Conservation (phyloP, 768 basidiomycete genomes). For the Trametopsis cervina region DNA sequence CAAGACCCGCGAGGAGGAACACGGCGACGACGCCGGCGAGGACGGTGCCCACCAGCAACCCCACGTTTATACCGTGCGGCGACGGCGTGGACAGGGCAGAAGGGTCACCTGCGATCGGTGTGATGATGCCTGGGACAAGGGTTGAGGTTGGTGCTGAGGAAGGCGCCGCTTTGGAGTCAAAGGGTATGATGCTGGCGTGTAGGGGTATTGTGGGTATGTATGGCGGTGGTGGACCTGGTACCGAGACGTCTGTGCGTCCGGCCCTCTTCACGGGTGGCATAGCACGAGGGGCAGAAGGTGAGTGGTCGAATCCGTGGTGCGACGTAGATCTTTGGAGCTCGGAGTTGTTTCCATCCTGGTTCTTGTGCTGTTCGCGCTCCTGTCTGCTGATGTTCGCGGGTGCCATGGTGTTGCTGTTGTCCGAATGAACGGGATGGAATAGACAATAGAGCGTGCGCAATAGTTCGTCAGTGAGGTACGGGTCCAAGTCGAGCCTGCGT, state of each 20-base stretch:
- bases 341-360: not conserved
- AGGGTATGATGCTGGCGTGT: conserved; percentile 8
- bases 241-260: not conserved
- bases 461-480: not conserved
- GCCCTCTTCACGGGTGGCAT: not conserved
- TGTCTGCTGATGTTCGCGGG: no score
- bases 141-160: not conserved
- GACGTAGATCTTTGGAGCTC: no score
- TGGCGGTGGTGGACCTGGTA: conserved; percentile 7
- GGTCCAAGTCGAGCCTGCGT: not conserved
- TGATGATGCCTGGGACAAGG: not conserved
- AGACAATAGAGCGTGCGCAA: not conserved
- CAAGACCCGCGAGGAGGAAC: not conserved
- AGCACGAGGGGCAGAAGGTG: not conserved
- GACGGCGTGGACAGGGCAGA: not conserved
- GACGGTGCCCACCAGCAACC: conserved; percentile 4
- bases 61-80: conserved; percentile 4
- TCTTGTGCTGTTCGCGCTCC: not conserved
- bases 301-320: no score
- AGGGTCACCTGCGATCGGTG: no score
- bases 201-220: conserved; percentile 8
- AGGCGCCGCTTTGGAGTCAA: not conserved
- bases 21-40: conserved; percentile 6
- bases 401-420: not conserved
- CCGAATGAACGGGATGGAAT: not conserved